These are phyloP conservation scores for Trichoderma polysporum DNA, from an alignment of 2,329 filamentous ascomycete genomes.

Conservation along the genomic window DNA sequence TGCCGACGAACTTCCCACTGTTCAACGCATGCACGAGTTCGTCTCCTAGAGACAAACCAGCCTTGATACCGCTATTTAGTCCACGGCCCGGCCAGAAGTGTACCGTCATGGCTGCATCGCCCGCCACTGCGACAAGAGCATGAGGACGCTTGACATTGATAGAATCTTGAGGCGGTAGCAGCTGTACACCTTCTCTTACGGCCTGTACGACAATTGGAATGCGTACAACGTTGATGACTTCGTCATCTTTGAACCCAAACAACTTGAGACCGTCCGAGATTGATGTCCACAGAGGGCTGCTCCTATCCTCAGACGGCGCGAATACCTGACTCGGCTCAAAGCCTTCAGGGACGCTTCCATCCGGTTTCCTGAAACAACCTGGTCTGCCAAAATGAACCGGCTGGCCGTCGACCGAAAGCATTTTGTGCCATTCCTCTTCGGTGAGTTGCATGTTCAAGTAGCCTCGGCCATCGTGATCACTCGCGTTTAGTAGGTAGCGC, in stretches of 20 bases:
- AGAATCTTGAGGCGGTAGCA: conserved; percentile 30
- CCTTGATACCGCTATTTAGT: conserved; percentile 39
- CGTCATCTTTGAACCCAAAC: conserved; percentile 38
- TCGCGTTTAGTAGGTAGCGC: conserved; percentile 38
- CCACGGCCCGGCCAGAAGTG: conserved; percentile 40
- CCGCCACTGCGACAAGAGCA: conserved; percentile 36
- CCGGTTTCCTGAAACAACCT: conserved; percentile 31
- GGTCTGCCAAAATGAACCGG: conserved; percentile 37
- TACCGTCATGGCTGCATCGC: conserved; percentile 39
- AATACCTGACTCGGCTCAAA: conserved; percentile 35
- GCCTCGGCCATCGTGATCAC: conserved; percentile 34
- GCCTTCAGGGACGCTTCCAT: conserved; percentile 33
- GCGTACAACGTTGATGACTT: conserved; percentile 38
- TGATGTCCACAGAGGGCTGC: conserved; percentile 34
- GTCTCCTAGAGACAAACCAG: conserved; percentile 37
- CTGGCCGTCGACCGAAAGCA: conserved; percentile 33
- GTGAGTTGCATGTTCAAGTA: conserved; percentile 41
- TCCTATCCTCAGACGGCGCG: conserved; percentile 33
- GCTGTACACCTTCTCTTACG: conserved; percentile 34
- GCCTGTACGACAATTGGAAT: conserved; percentile 39
- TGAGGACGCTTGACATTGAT: conserved; percentile 31
- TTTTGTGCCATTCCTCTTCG: conserved; percentile 38
- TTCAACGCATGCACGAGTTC: conserved; percentile 37
- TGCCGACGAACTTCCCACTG: conserved; percentile 32
- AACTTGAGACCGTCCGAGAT: conserved; percentile 39